Percentiles rank a stretch among this genome's conserved stretches.
These are phyloP conservation scores for Salvia hispanica DNA, from an alignment of 257 asterid species.

Conservation along the genomic window DNA sequence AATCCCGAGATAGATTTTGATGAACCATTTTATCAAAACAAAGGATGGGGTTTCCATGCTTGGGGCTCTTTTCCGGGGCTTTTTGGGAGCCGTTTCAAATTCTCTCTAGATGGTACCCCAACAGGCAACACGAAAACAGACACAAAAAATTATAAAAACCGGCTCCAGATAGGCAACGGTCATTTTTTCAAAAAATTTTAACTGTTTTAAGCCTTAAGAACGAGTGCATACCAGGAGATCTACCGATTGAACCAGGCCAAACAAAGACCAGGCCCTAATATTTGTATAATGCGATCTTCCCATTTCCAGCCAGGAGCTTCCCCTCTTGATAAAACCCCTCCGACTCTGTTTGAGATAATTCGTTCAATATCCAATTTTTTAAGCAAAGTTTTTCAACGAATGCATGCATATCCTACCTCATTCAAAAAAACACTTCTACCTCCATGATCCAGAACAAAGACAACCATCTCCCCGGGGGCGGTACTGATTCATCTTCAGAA, in stretches of 20 bases:
- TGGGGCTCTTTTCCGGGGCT: conserved; percentile 70
- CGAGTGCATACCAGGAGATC: conserved; percentile 72
- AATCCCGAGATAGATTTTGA: conserved; percentile 42
- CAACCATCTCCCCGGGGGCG: conserved; percentile 93
- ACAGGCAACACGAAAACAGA: conserved; percentile 28
- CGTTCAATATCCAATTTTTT: background rate
- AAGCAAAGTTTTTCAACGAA: background rate
- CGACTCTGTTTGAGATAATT: conserved; percentile 52
- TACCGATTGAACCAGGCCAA: conserved; percentile 77
- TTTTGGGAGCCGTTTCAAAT: conserved; percentile 83
- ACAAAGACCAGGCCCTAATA: conserved; percentile 94
- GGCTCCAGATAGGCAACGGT: conserved; percentile 1
- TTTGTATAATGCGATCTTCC: conserved; percentile 77
- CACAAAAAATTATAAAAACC: conserved; percentile 21
- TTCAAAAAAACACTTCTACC: conserved; percentile 81
- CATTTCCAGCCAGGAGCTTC: conserved; percentile 78
- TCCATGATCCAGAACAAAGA: conserved; percentile 85
- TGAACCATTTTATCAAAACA: conserved; percentile 53
- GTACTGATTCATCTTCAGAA: conserved; percentile 74
- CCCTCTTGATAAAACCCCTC: conserved; percentile 87
- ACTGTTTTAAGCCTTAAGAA: background rate
- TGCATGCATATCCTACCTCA: conserved; percentile 53
- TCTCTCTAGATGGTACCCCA: conserved; percentile 64
- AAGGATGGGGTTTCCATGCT: conserved; percentile 78
- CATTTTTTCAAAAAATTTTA: background rate